These are phyloP conservation scores for Suhomyces chickasaworum DNA, from an alignment of 1,139 yeast species.

Conservation along the genomic window DNA sequence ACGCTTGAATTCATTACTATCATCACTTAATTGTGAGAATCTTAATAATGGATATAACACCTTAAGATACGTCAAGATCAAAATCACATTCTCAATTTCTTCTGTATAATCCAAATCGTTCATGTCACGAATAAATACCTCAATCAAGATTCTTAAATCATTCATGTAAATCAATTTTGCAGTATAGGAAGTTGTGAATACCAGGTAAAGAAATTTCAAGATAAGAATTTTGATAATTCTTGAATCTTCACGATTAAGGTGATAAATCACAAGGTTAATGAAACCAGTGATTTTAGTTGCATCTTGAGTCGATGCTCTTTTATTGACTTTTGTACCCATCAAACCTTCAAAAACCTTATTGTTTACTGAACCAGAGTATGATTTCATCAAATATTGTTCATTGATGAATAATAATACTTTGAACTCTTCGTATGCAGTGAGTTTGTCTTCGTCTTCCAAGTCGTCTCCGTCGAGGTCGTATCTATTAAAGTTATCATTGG, in stretches of 20 bases:
- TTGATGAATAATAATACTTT: constrained; percentile 73
- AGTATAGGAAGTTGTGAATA: constrained; percentile 68
- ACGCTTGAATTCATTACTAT: constrained; percentile 56
- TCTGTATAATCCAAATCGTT: constrained; percentile 54
- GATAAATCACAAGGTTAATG: constrained; percentile 44
- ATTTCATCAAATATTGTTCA: constrained; percentile 81
- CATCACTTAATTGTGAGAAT: constrained; percentile 60
- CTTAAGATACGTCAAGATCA: constrained; percentile 74
- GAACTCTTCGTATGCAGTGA: constrained; percentile 70
- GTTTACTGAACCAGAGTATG: constrained; percentile 35
- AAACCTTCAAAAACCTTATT: constrained; percentile 54
- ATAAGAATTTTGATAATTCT: constrained; percentile 74
- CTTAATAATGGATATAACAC: constrained; percentile 72
- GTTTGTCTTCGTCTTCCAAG: constrained; percentile 59
- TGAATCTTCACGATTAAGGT: constrained; percentile 79
- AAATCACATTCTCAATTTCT: constrained; percentile 50
- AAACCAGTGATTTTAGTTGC: constrained; percentile 37
- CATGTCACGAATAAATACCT: constrained; percentile 79
- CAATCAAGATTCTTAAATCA: constrained; percentile 84
- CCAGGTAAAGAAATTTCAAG: constrained; percentile 71
- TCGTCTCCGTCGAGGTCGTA: constrained; percentile 40
- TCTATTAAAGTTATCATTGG: constrained; percentile 48
- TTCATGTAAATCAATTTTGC: constrained; percentile 75
- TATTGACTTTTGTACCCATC: constrained; percentile 19
- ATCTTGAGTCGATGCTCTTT: constrained; percentile 17